Percentiles rank a stretch among this genome's conserved stretches.
Evolutionary conservation across 345 rosid species (phyloP).

Genomic region (Eucalyptus curtisii): DNA sequence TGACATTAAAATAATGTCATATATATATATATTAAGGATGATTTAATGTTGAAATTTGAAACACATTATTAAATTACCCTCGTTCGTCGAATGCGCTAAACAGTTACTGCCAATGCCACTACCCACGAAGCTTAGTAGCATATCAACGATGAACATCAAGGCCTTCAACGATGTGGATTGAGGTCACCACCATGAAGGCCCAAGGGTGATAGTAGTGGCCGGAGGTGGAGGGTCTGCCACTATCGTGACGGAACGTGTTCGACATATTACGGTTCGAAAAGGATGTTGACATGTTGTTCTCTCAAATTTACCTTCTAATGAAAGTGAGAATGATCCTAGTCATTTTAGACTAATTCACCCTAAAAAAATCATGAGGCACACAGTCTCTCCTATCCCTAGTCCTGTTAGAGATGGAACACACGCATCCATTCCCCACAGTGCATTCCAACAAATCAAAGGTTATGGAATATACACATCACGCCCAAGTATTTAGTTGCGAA

Average conservation of each 20-base stretch:
- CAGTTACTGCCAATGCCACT: not conserved
- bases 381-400: not conserved
- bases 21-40: too few species aligned
- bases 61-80: not conserved
- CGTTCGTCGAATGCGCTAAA: not conserved
- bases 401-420: not conserved
- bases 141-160: not conserved
- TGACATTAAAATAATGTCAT: not conserved
- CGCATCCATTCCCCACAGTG: not conserved
- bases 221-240: not conserved
- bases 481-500: not conserved
- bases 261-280: not conserved
- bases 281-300: not conserved
- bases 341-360: not conserved
- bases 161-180: not conserved
- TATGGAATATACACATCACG: not conserved
- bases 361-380: not conserved
- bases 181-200: not conserved
- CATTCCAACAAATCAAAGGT: not conserved
- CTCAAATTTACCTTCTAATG: not conserved
- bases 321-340: not conserved
- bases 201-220: not conserved
- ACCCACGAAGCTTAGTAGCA: not conserved
- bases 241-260: not conserved
- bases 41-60: not conserved